A percentile compares a stretch with the other conserved stretches of the same genome.
Conservation (phyloP, 495 filamentous ascomycete species). For the Chaetomium cochliodes region DNA sequence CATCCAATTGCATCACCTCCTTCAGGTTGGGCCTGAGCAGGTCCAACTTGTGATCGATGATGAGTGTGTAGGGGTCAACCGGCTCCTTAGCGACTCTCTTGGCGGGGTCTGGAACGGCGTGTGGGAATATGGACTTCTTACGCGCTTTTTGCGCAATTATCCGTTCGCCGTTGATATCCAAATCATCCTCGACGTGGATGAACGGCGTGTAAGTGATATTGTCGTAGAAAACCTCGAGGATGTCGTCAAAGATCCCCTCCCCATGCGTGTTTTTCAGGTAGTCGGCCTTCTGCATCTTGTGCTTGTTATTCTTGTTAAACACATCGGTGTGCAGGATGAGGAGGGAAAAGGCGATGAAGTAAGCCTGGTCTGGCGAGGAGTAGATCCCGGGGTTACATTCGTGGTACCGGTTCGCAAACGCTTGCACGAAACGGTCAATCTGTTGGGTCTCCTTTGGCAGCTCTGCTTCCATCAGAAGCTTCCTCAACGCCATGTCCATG, state of each 20-base stretch:
- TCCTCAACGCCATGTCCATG: constrained; percentile 94
- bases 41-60: constrained; percentile 84
- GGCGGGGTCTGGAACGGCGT: constrained; percentile 59
- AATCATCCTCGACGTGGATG: constrained; percentile 90
- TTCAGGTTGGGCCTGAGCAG: constrained; percentile 77
- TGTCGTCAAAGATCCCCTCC: constrained; percentile 86
- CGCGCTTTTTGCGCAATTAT: constrained; percentile 64
- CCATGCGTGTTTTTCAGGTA: constrained; percentile 93
- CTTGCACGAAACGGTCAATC: constrained; percentile 89
- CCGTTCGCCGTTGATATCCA: constrained; percentile 75
- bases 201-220: constrained; percentile 98
- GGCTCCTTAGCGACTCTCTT: constrained; percentile 72
- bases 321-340: constrained; percentile 96
- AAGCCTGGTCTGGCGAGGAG: constrained; percentile 86
- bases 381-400: constrained; percentile 99
- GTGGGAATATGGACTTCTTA: constrained; percentile 71
- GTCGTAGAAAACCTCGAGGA: constrained; percentile 94
- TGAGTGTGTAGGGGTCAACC: constrained; percentile 90
- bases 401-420: constrained; percentile 94
- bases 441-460: constrained; percentile 97
- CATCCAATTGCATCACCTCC: constrained; percentile 88
- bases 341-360: constrained; percentile 96
- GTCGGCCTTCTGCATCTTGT: constrained; percentile 96
- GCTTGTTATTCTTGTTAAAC: constrained; percentile 99
- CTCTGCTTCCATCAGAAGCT: constrained; percentile 94